A percentile compares a stretch with the other conserved stretches of the same genome.
Conservation (phyloP, 768 basidiomycete genomes). For the Pholiota molesta region DNA sequence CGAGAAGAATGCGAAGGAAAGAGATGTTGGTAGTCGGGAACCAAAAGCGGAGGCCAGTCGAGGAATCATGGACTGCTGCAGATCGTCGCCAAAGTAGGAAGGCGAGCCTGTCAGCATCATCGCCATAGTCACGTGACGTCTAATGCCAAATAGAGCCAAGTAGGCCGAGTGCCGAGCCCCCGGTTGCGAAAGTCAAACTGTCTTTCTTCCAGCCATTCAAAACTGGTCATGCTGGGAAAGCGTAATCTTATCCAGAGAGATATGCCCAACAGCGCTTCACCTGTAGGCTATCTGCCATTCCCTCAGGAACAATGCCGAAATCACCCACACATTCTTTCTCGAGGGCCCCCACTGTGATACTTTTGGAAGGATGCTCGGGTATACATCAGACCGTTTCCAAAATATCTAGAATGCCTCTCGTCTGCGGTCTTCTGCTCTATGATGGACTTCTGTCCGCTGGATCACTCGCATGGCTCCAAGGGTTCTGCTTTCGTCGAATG, state of each 20-base stretch:
- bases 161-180: background rate
- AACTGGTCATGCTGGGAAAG: too few species aligned
- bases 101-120: conserved; percentile 10
- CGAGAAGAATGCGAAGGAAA: conserved; percentile 32
- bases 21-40: conserved; percentile 29
- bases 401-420: background rate
- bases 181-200: background rate
- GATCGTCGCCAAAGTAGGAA: background rate
- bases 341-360: background rate
- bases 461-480: conserved; percentile 6
- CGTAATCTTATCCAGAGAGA: background rate
- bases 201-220: too few species aligned
- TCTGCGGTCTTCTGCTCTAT: conserved; percentile 4
- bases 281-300: background rate
- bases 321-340: background rate
- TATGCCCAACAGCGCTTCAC: background rate
- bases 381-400: conserved; percentile 1
- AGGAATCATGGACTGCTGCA: conserved; percentile 28
- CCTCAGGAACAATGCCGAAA: background rate
- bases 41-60: conserved; percentile 27
- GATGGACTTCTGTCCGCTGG: background rate
- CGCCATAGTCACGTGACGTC: background rate
- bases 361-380: background rate
- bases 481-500: conserved; percentile 7
- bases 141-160: background rate